Percentiles rank a stretch among this genome's conserved stretches.
phyloP scores from a whole-genome alignment of 2,329 filamentous ascomycete genomes.

The Penicillium verrucosum region DNA sequence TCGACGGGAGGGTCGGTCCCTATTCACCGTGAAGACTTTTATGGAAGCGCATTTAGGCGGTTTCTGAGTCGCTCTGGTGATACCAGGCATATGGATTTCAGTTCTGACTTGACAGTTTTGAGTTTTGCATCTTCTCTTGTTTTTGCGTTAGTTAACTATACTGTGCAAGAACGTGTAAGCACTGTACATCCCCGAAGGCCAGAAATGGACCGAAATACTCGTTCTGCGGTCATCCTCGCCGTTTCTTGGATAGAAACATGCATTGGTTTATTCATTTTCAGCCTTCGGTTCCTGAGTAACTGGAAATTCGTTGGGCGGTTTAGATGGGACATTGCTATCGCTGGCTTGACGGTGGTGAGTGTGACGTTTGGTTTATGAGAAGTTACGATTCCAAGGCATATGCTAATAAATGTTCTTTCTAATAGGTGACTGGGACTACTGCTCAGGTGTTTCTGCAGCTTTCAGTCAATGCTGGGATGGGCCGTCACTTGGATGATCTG shows the following conservation, averaged over 20 bases:
- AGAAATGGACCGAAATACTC: slow-evolving; percentile 1
- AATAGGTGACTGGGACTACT: slow-evolving; percentile 2
- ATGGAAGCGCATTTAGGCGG: too few species aligned
- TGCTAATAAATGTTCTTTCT: background rate
- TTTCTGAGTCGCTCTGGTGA: background rate
- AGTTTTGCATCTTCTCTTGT: background rate
- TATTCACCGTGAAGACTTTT: background rate
- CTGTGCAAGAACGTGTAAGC: background rate
- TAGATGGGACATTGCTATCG: slow-evolving; percentile 19
- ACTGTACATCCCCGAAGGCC: background rate
- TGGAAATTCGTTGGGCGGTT: slow-evolving; percentile 14
- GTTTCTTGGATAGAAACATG: slow-evolving; percentile 18
- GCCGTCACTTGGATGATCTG: slow-evolving; percentile 14
- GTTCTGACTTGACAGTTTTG: background rate
- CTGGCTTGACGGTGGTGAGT: slow-evolving; percentile 16
- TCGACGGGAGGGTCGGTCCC: background rate
- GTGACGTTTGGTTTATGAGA: background rate
- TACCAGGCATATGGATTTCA: background rate
- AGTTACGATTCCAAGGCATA: background rate
- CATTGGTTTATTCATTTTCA: slow-evolving; percentile 16
- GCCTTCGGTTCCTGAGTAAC: slow-evolving; percentile 19
- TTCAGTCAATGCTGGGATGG: slow-evolving; percentile 18
- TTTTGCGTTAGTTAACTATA: background rate
- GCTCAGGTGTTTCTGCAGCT: slow-evolving; percentile 19
- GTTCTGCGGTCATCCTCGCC: slow-evolving; percentile 6